Evolutionary conservation across 768 basidiomycete species (phyloP).

Genomic region (Lactarius sp.): DNA sequence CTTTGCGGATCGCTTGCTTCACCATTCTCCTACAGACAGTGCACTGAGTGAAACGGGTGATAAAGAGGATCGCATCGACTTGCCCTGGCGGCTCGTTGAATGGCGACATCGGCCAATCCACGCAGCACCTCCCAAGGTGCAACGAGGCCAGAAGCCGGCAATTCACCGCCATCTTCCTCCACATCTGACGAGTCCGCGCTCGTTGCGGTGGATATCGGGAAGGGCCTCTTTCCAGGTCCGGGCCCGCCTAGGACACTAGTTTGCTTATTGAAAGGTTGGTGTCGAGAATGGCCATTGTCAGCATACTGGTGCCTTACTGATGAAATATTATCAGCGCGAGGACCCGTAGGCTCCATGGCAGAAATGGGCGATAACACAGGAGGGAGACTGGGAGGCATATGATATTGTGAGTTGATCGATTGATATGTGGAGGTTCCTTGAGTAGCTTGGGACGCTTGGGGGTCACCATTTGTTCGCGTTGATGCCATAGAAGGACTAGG

Average conservation of each 20-base stretch:
- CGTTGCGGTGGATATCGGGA: conserved; percentile 59
- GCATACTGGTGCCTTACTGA: conserved; percentile 53
- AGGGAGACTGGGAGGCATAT: conserved; percentile 10
- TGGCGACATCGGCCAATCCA: conserved; percentile 76
- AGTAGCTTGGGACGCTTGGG: conserved; percentile 11
- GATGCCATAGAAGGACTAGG: conserved; percentile 8
- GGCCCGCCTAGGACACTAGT: conserved; percentile 28
- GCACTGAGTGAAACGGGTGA: not conserved
- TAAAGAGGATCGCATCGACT: conserved; percentile 22
- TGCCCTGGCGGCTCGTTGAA: conserved; percentile 74
- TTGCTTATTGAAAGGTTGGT: conserved; percentile 26
- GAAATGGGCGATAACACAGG: conserved; percentile 24
- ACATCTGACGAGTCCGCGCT: conserved; percentile 79
- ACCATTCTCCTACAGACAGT: conserved; percentile 59
- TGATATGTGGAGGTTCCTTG: conserved; percentile 17
- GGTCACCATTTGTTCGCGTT: conserved; percentile 8
- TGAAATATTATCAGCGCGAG: conserved; percentile 42
- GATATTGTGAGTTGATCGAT: conserved; percentile 13
- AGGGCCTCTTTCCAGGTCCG: conserved; percentile 51
- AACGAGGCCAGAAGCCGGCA: conserved; percentile 76
- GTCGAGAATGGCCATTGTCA: conserved; percentile 35
- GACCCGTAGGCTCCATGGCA: conserved; percentile 23
- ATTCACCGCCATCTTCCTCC: conserved; percentile 81
- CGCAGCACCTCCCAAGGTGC: conserved; percentile 85
- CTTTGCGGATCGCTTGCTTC: conserved; percentile 73